Conservation (phyloP, 2,329 filamentous ascomycete species). For the Cadophora gregata region DNA sequence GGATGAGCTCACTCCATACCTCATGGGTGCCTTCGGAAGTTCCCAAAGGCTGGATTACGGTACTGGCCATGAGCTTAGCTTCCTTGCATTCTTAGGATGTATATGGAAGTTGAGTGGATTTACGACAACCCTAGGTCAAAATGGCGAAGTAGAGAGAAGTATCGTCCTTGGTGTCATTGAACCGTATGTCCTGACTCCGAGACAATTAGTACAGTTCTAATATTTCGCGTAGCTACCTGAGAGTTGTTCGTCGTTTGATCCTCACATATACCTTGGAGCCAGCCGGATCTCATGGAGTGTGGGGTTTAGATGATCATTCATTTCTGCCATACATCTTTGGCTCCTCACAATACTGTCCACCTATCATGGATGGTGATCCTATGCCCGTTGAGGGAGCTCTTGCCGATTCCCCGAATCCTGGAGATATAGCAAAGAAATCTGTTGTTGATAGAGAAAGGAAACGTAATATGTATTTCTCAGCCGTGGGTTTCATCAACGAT, state of each 20-base stretch:
- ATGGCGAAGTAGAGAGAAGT: constrained; percentile 70
- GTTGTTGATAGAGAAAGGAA: constrained; percentile 69
- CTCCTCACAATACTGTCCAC: constrained; percentile 84
- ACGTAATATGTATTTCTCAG: constrained; percentile 89
- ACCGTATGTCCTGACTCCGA: constrained; percentile 61
- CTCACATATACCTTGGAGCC: constrained; percentile 92
- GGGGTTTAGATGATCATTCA: constrained; percentile 97
- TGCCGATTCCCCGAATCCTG: constrained; percentile 71
- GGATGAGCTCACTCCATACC: constrained; percentile 77
- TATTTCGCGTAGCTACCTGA: constrained; percentile 66
- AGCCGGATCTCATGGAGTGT: constrained; percentile 94
- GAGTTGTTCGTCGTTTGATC: constrained; percentile 81
- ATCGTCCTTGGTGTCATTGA: constrained; percentile 86
- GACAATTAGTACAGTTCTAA: constrained; percentile 19
- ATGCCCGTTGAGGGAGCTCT: constrained; percentile 83
- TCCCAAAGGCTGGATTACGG: constrained; percentile 91
- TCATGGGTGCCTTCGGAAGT: constrained; percentile 87
- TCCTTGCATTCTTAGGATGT: constrained; percentile 86
- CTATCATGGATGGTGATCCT: constrained; percentile 66
- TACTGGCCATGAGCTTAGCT: constrained; percentile 94
- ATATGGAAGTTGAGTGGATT: constrained; percentile 93
- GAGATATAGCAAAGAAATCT: constrained; percentile 68
- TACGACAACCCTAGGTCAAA: constrained; percentile 52
- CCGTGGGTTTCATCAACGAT: constrained; percentile 95
- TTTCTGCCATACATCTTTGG: constrained; percentile 96